Percentiles rank a stretch among this genome's conserved stretches.
phyloP scores from a whole-genome alignment of 305 asterid species.

The Solanum hybrid region DNA sequence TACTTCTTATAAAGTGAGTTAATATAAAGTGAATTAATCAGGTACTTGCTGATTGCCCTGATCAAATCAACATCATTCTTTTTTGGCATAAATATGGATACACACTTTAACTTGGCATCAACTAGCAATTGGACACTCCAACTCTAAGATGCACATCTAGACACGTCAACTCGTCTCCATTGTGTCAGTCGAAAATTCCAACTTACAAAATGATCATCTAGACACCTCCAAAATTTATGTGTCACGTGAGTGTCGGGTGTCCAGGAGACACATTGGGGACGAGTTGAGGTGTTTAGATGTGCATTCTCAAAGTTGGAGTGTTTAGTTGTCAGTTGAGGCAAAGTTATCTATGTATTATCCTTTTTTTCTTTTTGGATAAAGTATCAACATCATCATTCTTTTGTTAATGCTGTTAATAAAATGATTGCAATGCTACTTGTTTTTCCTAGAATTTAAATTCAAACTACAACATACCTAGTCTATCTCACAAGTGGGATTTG shows the following conservation, averaged over 20 bases:
- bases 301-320: background rate
- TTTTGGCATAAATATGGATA: background rate
- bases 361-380: background rate
- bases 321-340: background rate
- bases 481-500: background rate
- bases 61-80: background rate
- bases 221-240: background rate
- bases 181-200: background rate
- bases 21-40: background rate
- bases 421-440: background rate
- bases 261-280: background rate
- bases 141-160: background rate
- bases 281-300: background rate
- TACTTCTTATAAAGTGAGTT: background rate
- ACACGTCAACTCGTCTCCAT: background rate
- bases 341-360: background rate
- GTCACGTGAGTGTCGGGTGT: background rate
- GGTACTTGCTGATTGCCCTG: background rate
- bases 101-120: background rate
- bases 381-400: background rate
- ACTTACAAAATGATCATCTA: background rate
- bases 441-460: background rate
- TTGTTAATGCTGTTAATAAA: background rate
- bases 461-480: background rate
- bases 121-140: background rate